Percentiles rank a stretch among this genome's conserved stretches.
phyloP scores from a whole-genome alignment of 192 early-diverging fungal genomes.

The Gaertneriomyces sp. region DNA sequence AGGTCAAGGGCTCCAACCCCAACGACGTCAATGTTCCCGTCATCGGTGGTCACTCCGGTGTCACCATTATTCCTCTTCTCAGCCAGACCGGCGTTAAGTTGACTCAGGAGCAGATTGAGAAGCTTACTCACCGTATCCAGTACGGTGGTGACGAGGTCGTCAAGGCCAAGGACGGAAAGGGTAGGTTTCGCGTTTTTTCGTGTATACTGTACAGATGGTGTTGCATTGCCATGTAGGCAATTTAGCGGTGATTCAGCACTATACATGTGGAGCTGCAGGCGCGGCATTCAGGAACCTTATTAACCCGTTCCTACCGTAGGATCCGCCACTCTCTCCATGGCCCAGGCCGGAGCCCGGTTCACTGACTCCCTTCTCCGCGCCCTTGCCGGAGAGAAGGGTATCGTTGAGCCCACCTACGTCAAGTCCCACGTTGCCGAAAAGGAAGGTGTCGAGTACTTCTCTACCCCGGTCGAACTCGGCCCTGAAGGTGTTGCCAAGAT shows the following conservation, averaged over 20 bases:
- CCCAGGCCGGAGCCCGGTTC: slow-evolving; percentile 69
- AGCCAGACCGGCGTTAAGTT: slow-evolving; percentile 67
- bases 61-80: slow-evolving; percentile 91
- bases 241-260: too few species aligned
- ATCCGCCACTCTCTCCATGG: slow-evolving; percentile 64
- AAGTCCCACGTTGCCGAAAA: slow-evolving; percentile 58
- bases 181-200: slow-evolving; percentile 10
- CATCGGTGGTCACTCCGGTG: slow-evolving; percentile 92
- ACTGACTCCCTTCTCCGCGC: slow-evolving; percentile 83
- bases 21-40: slow-evolving; percentile 71
- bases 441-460: slow-evolving; percentile 60
- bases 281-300: too few species aligned
- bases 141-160: slow-evolving; percentile 98
- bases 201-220: slow-evolving; percentile 49
- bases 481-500: slow-evolving; percentile 80
- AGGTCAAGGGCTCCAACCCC: slow-evolving; percentile 71
- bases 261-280: too few species aligned
- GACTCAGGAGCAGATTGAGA: slow-evolving; percentile 75
- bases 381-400: slow-evolving; percentile 70
- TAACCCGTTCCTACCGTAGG: slow-evolving; percentile 38
- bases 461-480: slow-evolving; percentile 61
- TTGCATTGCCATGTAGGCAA: slow-evolving; percentile 60
- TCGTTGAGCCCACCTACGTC: slow-evolving; percentile 90
- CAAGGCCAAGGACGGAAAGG: slow-evolving; percentile 95
- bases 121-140: slow-evolving; percentile 92